Percentiles rank a stretch among this genome's conserved stretches.
Evolutionary conservation across 345 rosid species (phyloP).

Genomic region (Arabidopsis suecica): DNA sequence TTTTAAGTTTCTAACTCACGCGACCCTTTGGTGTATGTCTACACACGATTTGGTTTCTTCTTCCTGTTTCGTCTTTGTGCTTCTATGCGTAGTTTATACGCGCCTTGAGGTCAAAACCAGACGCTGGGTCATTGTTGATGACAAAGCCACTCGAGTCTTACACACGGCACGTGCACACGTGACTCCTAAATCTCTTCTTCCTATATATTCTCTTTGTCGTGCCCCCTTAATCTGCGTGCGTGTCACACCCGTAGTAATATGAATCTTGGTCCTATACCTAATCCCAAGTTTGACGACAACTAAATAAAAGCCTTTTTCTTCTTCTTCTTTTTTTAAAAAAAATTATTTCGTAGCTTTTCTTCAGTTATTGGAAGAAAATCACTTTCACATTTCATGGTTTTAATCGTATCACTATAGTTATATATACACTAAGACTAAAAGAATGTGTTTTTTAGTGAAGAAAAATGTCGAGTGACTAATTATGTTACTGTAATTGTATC

Average conservation of each 20-base stretch:
- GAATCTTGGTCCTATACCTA: conserved; percentile 42
- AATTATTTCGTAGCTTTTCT: too few relatives aligned
- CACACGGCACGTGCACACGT: conserved; percentile 88
- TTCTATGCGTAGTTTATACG: background rate
- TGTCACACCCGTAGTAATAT: conserved; percentile 13
- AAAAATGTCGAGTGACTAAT: conserved; percentile 18
- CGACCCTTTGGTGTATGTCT: background rate
- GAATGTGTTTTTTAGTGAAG: background rate
- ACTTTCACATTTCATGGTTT: background rate
- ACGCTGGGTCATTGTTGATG: conserved; percentile 23
- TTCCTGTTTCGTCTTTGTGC: background rate
- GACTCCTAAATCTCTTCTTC: conserved; percentile 51
- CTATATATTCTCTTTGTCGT: conserved; percentile 46
- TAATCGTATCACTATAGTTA: background rate
- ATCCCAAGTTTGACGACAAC: conserved; percentile 37
- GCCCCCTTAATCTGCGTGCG: conserved; percentile 47
- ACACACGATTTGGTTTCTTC: conserved; percentile 9
- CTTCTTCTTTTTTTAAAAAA: background rate
- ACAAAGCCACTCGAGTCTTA: conserved; percentile 41
- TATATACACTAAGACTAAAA: background rate
- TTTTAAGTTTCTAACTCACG: conserved; percentile 27
- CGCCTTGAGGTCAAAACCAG: conserved; percentile 23
- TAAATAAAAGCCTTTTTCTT: background rate
- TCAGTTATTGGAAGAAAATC: too few relatives aligned
- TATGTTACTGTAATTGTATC: conserved; percentile 12